These are phyloP conservation scores for Neurospora tetrasperma DNA, from an alignment of 495 filamentous ascomycete genomes.

Conservation along the genomic window DNA sequence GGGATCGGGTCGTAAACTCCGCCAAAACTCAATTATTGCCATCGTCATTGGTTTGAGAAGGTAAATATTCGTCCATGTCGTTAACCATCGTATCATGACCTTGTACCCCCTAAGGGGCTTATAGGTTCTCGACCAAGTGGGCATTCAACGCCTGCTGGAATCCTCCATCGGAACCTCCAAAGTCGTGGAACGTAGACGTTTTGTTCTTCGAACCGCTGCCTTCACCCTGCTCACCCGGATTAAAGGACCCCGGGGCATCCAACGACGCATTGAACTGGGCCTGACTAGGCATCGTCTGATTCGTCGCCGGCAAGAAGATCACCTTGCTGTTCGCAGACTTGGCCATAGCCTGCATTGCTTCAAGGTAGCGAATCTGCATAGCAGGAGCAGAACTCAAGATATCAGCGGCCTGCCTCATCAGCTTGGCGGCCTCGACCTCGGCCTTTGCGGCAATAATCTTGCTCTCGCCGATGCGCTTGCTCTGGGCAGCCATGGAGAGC, in stretches of 20 bases:
- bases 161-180: constrained; percentile 39
- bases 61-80: not conserved
- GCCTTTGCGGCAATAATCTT: constrained; percentile 97
- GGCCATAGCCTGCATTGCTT: constrained; percentile 99
- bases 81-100: not conserved
- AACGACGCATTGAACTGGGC: constrained; percentile 25
- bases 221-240: constrained; percentile 18
- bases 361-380: constrained; percentile 97
- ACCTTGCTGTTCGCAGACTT: constrained; percentile 94
- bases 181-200: constrained; percentile 28
- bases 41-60: not conserved
- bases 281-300: constrained; percentile 52
- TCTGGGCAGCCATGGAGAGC: constrained; percentile 99
- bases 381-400: constrained; percentile 87
- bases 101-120: constrained; percentile 10
- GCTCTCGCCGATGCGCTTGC: constrained; percentile 94
- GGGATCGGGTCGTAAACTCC: not conserved
- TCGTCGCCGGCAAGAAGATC: constrained; percentile 74
- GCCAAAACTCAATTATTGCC: not conserved
- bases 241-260: constrained; percentile 5
- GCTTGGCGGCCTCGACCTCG: constrained; percentile 91
- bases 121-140: constrained; percentile 81
- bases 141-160: constrained; percentile 82
- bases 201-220: constrained; percentile 5
- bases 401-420: constrained; percentile 97